Percentiles rank a stretch among this genome's conserved stretches.
These are phyloP conservation scores for Globisporangium viniferum DNA, from an alignment of 352 stramenopile species.

Conservation along the genomic window DNA sequence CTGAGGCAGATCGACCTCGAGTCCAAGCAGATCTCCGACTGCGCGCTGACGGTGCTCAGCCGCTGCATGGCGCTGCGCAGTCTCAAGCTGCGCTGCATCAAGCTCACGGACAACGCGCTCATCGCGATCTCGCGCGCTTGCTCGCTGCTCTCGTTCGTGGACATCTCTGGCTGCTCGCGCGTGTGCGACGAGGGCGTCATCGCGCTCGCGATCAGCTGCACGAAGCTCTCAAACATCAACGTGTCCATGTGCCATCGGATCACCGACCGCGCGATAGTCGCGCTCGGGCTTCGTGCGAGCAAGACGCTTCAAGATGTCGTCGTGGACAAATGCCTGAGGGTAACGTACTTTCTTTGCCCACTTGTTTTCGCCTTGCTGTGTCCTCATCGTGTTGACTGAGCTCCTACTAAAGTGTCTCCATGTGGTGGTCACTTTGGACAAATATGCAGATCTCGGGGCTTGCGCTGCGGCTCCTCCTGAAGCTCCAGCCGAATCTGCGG, in stretches of 20 bases:
- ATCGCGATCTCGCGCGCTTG: constrained; percentile 39
- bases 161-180: constrained; percentile 73
- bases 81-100: constrained; percentile 68
- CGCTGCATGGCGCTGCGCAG: constrained; percentile 31
- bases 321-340: constrained; percentile 66
- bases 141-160: constrained; percentile 37
- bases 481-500: constrained; percentile 41
- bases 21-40: constrained; percentile 67
- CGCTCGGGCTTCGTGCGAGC: constrained; percentile 36
- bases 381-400: not conserved
- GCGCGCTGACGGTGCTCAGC: constrained; percentile 35
- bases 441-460: constrained; percentile 50
- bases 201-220: constrained; percentile 53
- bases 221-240: constrained; percentile 52
- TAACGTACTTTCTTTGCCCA: constrained; percentile 15
- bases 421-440: not conserved
- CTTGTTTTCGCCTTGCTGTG: not conserved
- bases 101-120: constrained; percentile 57
- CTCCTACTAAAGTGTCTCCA: not conserved
- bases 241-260: constrained; percentile 79
- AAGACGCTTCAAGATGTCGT: constrained; percentile 37
- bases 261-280: constrained; percentile 62
- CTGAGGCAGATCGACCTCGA: constrained; percentile 57
- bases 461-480: constrained; percentile 53
- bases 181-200: constrained; percentile 78